A percentile compares a stretch with the other conserved stretches of the same genome.
phyloP scores from a whole-genome alignment of 2,329 filamentous ascomycete genomes.

The Curvularia sp. region DNA sequence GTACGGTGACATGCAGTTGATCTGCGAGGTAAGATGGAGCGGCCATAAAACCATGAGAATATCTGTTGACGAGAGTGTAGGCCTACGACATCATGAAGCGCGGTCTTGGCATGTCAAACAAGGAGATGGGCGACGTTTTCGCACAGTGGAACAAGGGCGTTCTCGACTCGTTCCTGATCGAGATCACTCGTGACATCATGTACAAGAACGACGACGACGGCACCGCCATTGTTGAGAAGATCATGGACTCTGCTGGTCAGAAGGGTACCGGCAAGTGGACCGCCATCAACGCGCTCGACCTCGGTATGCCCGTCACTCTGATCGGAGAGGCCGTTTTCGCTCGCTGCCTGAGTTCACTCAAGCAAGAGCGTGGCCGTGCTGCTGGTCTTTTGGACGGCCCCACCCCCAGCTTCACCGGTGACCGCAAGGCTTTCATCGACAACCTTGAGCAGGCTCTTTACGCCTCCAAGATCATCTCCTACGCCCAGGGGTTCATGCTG shows the following conservation, averaged over 20 bases:
- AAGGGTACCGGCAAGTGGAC: slow-evolving; percentile 99
- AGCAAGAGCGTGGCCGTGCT: slow-evolving; percentile 88
- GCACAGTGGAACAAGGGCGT: slow-evolving; percentile 98
- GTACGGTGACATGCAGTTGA: slow-evolving; percentile 99
- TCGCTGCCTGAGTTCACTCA: slow-evolving; percentile 92
- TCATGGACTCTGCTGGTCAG: slow-evolving; percentile 96
- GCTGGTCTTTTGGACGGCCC: slow-evolving; percentile 81
- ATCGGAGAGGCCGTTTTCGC: slow-evolving; percentile 97
- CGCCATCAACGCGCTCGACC: slow-evolving; percentile 96
- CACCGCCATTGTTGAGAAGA: slow-evolving; percentile 94
- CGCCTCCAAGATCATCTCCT: slow-evolving; percentile 99
- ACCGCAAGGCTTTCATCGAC: slow-evolving; percentile 92
- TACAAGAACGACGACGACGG: slow-evolving; percentile 97
- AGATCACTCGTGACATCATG: slow-evolving; percentile 98
- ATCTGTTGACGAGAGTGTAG: slow-evolving; percentile 57
- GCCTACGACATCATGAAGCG: slow-evolving; percentile 99
- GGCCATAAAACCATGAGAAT: background rate
- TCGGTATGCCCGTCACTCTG: slow-evolving; percentile 97
- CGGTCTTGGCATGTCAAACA: slow-evolving; percentile 83
- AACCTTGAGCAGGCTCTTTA: slow-evolving; percentile 99
- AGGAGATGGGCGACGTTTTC: slow-evolving; percentile 96
- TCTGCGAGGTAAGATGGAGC: slow-evolving; percentile 79
- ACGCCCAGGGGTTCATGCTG: slow-evolving; percentile 99
- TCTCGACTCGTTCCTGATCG: slow-evolving; percentile 95
- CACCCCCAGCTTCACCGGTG: slow-evolving; percentile 79